A percentile compares a stretch with the other conserved stretches of the same genome.
Conservation (phyloP, 805 yeast genomes). For the Kazachstania viticola region DNA sequence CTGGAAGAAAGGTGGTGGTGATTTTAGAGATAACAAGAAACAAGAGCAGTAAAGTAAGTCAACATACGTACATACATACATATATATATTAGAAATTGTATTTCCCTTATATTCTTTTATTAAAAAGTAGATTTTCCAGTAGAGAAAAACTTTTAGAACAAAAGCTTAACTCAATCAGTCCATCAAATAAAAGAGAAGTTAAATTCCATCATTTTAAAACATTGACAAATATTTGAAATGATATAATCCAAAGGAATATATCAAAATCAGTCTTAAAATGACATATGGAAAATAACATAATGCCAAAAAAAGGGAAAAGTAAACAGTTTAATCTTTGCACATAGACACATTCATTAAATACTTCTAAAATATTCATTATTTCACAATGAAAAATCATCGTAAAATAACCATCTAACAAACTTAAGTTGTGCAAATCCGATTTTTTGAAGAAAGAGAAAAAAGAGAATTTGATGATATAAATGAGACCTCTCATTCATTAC, state of each 20-base stretch:
- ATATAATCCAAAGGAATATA: not conserved
- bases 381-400: not conserved
- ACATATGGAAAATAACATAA: not conserved
- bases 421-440: conserved; percentile 27
- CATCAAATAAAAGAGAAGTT: not conserved
- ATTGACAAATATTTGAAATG: no score
- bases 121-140: no score
- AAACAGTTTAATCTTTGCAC: conserved; percentile 19
- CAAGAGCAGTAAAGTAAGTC: no score
- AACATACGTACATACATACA: no score
- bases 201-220: no score
- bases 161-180: no score
- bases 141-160: conserved; percentile 2
- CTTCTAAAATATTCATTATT: not conserved
- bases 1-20: conserved; percentile 52
- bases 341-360: conserved; percentile 27
- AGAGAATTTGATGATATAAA: no score
- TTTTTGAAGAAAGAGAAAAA: no score
- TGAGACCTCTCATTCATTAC: no score
- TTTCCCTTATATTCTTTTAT: no score
- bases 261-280: not conserved
- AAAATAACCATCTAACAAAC: conserved; percentile 17
- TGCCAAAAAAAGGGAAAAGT: not conserved
- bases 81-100: no score
- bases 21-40: conserved; percentile 12